Evolutionary conservation across 2,329 filamentous ascomycete species (phyloP), one percentile per base, ranked within the genome.

Genomic region (Chalaropsis ovoidea): DNA sequence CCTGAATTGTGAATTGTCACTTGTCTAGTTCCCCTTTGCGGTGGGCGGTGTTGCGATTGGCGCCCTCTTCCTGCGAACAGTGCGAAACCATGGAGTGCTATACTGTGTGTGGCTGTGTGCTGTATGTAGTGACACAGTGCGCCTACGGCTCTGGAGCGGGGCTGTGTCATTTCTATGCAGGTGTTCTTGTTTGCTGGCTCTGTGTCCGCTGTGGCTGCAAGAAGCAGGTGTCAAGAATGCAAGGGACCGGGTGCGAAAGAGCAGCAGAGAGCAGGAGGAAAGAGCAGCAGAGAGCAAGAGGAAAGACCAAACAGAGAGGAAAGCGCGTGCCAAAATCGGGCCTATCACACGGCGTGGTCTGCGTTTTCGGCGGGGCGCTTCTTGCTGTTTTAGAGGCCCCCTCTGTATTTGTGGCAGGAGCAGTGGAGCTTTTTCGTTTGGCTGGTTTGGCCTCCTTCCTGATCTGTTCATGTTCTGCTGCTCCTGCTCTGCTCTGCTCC

Each of bases 211-310:
- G n/a, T 19, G n/a, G 24, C 24, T 22, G 19, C 19, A 22, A 54
- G 19, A 54, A 54, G 19, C 10, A 27, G 49, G 49, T 54, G 49
- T 54, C 49, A 54, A 54, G 49, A 27, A 22, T 54, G 49, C 49
- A 54, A 54, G 49, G 49, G 49, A 24, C 49, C 19, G 49, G 49
- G 49, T 42, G 42, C 31, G 7, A 47, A 62, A 62, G 58, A 42
- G 62, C 8, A 43, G 17, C 19, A 45, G 54, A 39, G 17, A 47
- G 42, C 24, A 31, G 11, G 22, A 47, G 19, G 43, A 67, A 41
- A 45, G n/a, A 45, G 24, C 17, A 19, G 47, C 17, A 64, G 52
- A 42, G 39, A 43, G 35, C 11, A 13, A 11, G 42, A 65, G 56
- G 22, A 47, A 6, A 47, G 7, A 47, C 11, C n/a, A 47, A 19